Conservation (phyloP, 306 rosid genomes). For the Carpinus viminea region DNA sequence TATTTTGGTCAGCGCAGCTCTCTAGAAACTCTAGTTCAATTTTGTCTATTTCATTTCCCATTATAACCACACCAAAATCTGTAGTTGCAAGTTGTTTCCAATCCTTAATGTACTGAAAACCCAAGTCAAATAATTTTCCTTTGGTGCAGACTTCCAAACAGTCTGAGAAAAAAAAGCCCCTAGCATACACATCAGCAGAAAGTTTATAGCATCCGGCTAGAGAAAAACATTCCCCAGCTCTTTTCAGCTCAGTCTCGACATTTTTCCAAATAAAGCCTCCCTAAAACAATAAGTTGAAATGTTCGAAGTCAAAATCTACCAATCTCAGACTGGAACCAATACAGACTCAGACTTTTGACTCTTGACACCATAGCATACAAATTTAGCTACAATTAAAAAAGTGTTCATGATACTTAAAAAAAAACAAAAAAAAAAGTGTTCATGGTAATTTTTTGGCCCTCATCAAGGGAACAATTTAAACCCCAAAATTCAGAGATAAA, state of each 20-base stretch:
- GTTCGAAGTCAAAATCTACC: too few relatives aligned
- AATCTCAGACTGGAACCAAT: too few relatives aligned
- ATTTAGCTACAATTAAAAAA: too few relatives aligned
- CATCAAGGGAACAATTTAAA: neutral
- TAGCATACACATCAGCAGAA: slow-evolving; percentile 66
- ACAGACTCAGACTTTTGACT: too few relatives aligned
- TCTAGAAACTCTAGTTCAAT: slow-evolving; percentile 60
- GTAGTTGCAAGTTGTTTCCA: slow-evolving; percentile 56
- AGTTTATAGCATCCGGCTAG: slow-evolving; percentile 47
- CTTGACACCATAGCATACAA: too few relatives aligned
- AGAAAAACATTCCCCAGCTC: slow-evolving; percentile 72
- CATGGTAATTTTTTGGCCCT: neutral
- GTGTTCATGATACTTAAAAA: too few relatives aligned
- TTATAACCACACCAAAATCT: slow-evolving; percentile 18
- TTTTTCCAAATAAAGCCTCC: slow-evolving; percentile 57
- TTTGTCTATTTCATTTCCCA: slow-evolving; percentile 29
- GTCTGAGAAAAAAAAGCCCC: slow-evolving; percentile 48
- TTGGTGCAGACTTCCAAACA: slow-evolving; percentile 57
- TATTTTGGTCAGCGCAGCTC: slow-evolving; percentile 49
- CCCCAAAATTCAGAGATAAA: neutral
- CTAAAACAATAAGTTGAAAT: slow-evolving; percentile 29
- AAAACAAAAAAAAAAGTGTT: too few relatives aligned
- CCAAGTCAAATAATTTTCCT: slow-evolving; percentile 56
- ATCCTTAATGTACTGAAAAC: slow-evolving; percentile 49
- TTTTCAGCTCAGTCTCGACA: slow-evolving; percentile 45